phyloP scores from a whole-genome alignment of 2,329 filamentous ascomycete genomes.

The Arthrobotrys iridis region DNA sequence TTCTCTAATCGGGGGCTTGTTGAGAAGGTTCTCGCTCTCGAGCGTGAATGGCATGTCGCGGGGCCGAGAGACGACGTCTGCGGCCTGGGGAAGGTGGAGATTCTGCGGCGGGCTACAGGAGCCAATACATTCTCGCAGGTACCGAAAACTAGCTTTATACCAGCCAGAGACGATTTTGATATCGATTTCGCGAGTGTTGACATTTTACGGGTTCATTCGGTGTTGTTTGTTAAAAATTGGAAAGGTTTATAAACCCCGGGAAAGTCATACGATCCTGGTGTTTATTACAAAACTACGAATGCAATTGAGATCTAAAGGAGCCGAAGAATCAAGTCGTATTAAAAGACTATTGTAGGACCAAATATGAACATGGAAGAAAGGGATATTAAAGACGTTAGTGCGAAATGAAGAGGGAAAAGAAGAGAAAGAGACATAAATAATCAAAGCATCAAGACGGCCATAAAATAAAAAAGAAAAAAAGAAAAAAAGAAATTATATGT shows the following conservation, averaged over 20 bases:
- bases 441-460: constrained; percentile 20
- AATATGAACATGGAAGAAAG: constrained; percentile 46
- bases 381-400: constrained; percentile 34
- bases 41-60: background rate
- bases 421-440: constrained; percentile 37
- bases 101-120: background rate
- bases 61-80: background rate
- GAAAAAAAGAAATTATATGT: constrained; percentile 6
- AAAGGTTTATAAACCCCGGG: constrained; percentile 24
- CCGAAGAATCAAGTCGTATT: constrained; percentile 26
- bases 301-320: background rate
- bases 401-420: constrained; percentile 25
- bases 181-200: constrained; percentile 36
- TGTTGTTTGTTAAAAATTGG: constrained; percentile 34
- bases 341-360: constrained; percentile 24
- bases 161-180: constrained; percentile 23
- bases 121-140: constrained; percentile 2
- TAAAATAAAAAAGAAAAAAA: constrained; percentile 37
- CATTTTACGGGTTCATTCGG: constrained; percentile 34
- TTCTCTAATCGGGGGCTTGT: constrained; percentile 26
- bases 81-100: background rate
- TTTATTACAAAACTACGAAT: constrained; percentile 14
- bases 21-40: constrained; percentile 28
- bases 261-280: constrained; percentile 37
- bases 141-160: background rate